Evolutionary conservation across 2,329 filamentous ascomycete species (phyloP).

Genomic region (Diplodia scrobiculata): DNA sequence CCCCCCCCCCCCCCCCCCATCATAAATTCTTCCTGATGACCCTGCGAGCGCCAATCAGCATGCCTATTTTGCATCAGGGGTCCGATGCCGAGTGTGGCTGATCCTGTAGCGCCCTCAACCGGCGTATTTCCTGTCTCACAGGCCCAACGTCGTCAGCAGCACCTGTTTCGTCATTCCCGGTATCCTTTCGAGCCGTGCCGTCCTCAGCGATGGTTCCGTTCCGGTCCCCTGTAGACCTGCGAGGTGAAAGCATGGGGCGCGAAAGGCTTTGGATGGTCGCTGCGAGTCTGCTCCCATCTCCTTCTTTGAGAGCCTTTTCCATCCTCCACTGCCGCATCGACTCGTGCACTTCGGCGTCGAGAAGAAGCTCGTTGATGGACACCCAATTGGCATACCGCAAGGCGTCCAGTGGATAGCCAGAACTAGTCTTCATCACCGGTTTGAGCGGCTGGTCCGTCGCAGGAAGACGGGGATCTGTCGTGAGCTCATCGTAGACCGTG

Average conservation of each 20-base stretch:
- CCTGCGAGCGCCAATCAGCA: background rate
- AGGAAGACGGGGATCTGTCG: constrained; percentile 43
- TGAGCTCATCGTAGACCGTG: constrained; percentile 50
- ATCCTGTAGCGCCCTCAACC: constrained; percentile 19
- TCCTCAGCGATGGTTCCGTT: background rate
- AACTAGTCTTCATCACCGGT: constrained; percentile 36
- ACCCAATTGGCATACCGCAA: constrained; percentile 56
- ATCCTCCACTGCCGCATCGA: background rate
- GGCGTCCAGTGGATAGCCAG: constrained; percentile 49
- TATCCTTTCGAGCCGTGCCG: constrained; percentile 5
- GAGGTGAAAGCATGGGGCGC: background rate
- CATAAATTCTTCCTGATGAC: background rate
- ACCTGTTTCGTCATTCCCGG: background rate
- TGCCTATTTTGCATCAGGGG: constrained; percentile 4
- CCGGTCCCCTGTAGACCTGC: background rate
- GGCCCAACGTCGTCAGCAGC: background rate
- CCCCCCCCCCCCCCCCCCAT: too few species aligned
- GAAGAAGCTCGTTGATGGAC: constrained; percentile 51
- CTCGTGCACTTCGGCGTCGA: constrained; percentile 38
- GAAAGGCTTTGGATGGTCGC: background rate
- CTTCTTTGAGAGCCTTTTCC: background rate
- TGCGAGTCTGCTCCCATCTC: background rate
- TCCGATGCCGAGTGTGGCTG: constrained; percentile 7
- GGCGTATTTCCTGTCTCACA: constrained; percentile 18
- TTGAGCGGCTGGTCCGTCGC: constrained; percentile 28